These are phyloP conservation scores for Boletus subcaerulescens DNA, from an alignment of 768 basidiomycete species.

Conservation along the genomic window DNA sequence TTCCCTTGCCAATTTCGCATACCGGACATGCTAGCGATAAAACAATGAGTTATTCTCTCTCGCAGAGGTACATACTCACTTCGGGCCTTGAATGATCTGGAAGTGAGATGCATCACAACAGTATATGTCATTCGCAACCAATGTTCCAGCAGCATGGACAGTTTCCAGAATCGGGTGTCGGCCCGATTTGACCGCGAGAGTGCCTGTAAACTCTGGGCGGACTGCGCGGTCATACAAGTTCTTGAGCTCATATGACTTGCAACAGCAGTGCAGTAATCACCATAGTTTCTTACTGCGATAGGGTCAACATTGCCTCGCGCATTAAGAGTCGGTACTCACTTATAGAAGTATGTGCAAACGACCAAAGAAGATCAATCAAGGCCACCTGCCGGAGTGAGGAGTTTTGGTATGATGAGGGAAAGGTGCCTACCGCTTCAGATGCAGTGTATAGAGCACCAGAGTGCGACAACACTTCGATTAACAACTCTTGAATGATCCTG, in stretches of 20 bases:
- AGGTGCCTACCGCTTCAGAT: conserved; percentile 69
- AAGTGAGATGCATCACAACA: conserved; percentile 82
- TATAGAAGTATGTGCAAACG: conserved; percentile 81
- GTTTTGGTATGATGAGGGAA: background rate
- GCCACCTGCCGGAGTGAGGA: conserved; percentile 55
- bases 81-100: conserved; percentile 90
- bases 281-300: conserved; percentile 47
- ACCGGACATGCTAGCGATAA: conserved; percentile 57
- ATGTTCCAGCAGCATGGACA: conserved; percentile 58
- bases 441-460: conserved; percentile 85
- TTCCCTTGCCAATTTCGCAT: background rate
- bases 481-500: conserved; percentile 79
- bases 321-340: conserved; percentile 44
- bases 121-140: conserved; percentile 90
- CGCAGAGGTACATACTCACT: conserved; percentile 44
- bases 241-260: background rate
- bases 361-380: conserved; percentile 84
- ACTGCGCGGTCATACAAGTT: conserved; percentile 40
- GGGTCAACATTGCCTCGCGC: background rate
- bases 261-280: conserved; percentile 21
- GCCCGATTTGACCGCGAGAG: conserved; percentile 84
- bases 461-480: conserved; percentile 62
- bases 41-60: background rate
- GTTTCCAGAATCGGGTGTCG: conserved; percentile 86
- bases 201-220: conserved; percentile 89